Base-by-base conservation (phyloP, 2,329 filamentous ascomycete species). In the Magnaporthiopsis incrustans region DNA sequence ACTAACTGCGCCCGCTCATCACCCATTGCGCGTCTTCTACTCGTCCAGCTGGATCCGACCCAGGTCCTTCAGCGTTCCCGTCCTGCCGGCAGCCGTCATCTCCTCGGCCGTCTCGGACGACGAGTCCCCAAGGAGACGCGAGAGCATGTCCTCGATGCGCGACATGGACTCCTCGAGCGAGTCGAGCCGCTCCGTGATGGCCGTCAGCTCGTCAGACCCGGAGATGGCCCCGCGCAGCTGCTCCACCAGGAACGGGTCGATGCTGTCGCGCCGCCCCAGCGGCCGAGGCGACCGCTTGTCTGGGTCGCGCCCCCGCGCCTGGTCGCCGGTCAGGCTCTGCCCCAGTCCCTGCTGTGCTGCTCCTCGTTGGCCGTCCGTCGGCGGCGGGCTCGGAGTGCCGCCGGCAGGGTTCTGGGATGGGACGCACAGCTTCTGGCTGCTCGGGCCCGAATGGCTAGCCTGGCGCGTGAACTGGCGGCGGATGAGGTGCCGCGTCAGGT, bases 401-500 rank as follows among this genome's bases (percentile, higher is more conserved):
- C n/a, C 56, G 15, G 56, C 10, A n/a, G 2, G 14, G 56, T 11
- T 27, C n/a, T 25, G n/a, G 26, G n/a, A n/a, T 10, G 56, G 22
- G 26, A 25, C n/a, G 11, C 56, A n/a, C 56, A 57, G 56, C n/a
- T 25, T 25, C n/a, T 25, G 56, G 11, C n/a, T 25, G n/a, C 22
- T 27, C n/a, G 8, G n/a, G 56, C 22, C 27, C 11, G 35, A 15
- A 11, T 44, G 44, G 27, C 50, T 77, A 74, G 53, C 77, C 77
- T 59, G 30, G 38, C 81, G 76, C 35, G 78, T 77, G 66, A 84
- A 86, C 70, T 86, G 84, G 33, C 82, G 77, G 12, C 83, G 78
- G 66, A 86, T 85, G 67, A 86, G 76, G 67, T 86, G 82, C 44
- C 79, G 80, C 10, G 82, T 85, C 67, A 87, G 73, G 64, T 85